phyloP scores from a whole-genome alignment of 2,329 filamentous ascomycete species.

The Ramularia endophylla region DNA sequence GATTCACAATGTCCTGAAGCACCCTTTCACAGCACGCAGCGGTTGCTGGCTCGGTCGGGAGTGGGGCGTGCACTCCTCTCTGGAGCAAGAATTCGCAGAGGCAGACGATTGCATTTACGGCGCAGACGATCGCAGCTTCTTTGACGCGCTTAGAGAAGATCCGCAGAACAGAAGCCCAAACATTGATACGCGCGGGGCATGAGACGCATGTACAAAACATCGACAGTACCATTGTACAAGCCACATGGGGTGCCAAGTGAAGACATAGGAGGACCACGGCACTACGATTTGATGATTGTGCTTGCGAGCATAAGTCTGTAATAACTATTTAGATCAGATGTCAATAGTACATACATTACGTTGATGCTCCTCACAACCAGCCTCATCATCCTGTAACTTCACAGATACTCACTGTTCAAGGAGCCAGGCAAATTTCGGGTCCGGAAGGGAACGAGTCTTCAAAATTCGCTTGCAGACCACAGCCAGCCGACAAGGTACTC shows the following conservation, averaged over 20 bases:
- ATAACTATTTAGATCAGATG: no score
- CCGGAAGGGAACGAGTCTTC: no score
- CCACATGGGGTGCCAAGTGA: not conserved
- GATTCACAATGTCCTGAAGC: constrained; percentile 37
- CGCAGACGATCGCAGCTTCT: constrained; percentile 21
- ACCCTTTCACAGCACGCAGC: constrained; percentile 32
- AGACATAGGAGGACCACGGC: constrained; percentile 10
- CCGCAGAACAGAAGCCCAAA: constrained; percentile 5
- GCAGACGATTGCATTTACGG: constrained; percentile 33
- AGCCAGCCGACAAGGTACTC: no score
- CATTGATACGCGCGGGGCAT: constrained; percentile 7
- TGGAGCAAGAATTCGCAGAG: constrained; percentile 25
- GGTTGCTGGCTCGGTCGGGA: constrained; percentile 29
- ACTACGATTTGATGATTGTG: constrained; percentile 7
- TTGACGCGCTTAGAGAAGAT: constrained; percentile 22
- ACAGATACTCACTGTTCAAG: no score
- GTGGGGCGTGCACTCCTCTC: constrained; percentile 29
- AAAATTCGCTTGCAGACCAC: no score
- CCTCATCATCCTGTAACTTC: no score
- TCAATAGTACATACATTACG: no score
- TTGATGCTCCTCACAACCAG: no score
- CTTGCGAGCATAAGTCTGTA: no score
- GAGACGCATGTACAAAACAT: constrained; percentile 10
- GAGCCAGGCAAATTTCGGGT: no score
- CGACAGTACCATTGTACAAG: constrained; percentile 12